These are phyloP conservation scores for Conidiobolus incongruus DNA, from an alignment of 371 early-diverging fungal genomes.

Conservation along the genomic window DNA sequence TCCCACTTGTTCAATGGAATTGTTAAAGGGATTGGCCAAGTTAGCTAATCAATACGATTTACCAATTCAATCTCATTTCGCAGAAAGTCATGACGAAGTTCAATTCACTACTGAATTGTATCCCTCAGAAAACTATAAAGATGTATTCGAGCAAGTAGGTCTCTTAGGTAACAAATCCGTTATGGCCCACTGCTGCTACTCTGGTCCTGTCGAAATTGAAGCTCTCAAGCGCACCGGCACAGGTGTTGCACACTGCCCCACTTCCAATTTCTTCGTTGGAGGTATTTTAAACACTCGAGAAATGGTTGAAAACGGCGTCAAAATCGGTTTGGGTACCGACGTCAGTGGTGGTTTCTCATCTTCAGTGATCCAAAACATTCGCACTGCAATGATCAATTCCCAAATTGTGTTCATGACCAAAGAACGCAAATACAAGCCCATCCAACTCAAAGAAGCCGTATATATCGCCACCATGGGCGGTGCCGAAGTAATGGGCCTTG, in stretches of 20 bases:
- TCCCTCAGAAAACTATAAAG: conserved; percentile 45
- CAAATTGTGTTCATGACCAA: conserved; percentile 15
- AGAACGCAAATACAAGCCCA: conserved; percentile 8
- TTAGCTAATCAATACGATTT: conserved; percentile 42
- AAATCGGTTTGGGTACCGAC: conserved; percentile 81
- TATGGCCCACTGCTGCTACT: conserved; percentile 88
- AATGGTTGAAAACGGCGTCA: conserved; percentile 35
- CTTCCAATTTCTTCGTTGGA: conserved; percentile 66
- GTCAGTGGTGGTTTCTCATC: conserved; percentile 71
- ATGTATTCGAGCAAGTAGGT: conserved; percentile 43
- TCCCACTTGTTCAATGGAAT: no score
- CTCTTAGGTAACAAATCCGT: conserved; percentile 42
- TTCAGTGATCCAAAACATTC: conserved; percentile 65
- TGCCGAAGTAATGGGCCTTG: conserved; percentile 50
- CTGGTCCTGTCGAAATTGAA: conserved; percentile 39
- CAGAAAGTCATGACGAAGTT: conserved; percentile 61
- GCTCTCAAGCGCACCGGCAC: conserved; percentile 29
- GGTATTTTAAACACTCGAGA: conserved; percentile 66
- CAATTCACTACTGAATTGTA: conserved; percentile 38
- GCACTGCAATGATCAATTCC: conserved; percentile 52
- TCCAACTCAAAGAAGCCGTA: conserved; percentile 35
- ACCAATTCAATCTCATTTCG: conserved; percentile 64
- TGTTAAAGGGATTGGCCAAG: conserved; percentile 36
- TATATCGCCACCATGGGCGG: conserved; percentile 82
- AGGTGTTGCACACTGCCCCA: conserved; percentile 78